Base-by-base conservation (phyloP, 1,139 yeast species). In the Hanseniaspora gamundiae region DNA sequence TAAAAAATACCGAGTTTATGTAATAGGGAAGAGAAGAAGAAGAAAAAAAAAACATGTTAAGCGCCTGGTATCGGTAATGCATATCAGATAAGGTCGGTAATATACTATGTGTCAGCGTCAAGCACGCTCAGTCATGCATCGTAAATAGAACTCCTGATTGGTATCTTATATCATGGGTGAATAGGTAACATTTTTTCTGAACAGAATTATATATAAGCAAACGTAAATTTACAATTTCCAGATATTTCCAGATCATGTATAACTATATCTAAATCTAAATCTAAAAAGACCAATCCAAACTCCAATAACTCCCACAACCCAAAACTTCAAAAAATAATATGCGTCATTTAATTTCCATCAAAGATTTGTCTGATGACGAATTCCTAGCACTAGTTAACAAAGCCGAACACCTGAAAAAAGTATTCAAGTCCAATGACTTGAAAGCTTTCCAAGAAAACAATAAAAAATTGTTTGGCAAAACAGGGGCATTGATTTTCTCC, bases 401-500 rank as follows among this genome's bases (percentile, higher is more conserved):
- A 60, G 94, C 94, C 6, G 72, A 69, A 40, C 57, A 69, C 45
- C 81, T 72, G 61, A 84, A 84, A 59, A 52, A 60, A 2, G 62
- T 75, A 29, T 74, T 79, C 53, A 79, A 76, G 57, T 60, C 72
- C 2, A 76, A 76, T 10, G 65, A 66, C 27, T 49, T 57, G 13
- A 59, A 67, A 2, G 68, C 71, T 6, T 67, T 72, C 17, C 65
- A 64, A 46, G 69, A 68, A 47, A 68, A 75, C 47, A 74, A 73
- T 52, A 67, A 70, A 44, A 76, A 80, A 51, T 67, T 88, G 44
- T 66, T 76, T 42, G 97, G 97, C 2, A 85, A 80, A 61, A 73
- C 88, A 5, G 79, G 86, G 28, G 86, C 97, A 0, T 64, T 91
- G 60, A 62, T 91, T 41, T 91, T 91, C 61, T 74, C 87, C 47